Conservation (phyloP, 192 early-diverging fungal genomes). For the Rhizophagus sp. region DNA sequence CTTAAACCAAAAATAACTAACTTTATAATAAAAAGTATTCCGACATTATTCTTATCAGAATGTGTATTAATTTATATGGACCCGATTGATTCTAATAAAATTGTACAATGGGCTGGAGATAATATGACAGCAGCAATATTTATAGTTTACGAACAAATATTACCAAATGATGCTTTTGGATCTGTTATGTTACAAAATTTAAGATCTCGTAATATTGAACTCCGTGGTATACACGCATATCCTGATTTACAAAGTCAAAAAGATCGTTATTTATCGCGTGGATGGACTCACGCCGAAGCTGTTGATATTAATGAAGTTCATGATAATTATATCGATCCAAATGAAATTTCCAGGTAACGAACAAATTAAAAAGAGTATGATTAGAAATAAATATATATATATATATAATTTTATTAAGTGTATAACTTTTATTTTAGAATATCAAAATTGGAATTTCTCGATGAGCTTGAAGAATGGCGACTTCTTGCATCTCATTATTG, state of each 20-base stretch:
- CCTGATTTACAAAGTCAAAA: constrained; percentile 73
- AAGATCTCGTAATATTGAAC: constrained; percentile 70
- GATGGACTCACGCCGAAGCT: constrained; percentile 60
- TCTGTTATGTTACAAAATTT: constrained; percentile 90
- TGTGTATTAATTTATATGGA: constrained; percentile 91
- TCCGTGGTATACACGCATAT: constrained; percentile 73
- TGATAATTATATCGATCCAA: constrained; percentile 42
- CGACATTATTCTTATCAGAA: constrained; percentile 92
- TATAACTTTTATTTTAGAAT: constrained; percentile 48
- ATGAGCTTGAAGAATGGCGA: constrained; percentile 91
- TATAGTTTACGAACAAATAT: constrained; percentile 90
- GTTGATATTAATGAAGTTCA: constrained; percentile 64
- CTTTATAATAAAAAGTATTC: constrained; percentile 44
- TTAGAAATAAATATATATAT: background rate
- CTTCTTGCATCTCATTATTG: constrained; percentile 86
- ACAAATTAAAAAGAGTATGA: constrained; percentile 5
- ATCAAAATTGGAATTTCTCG: constrained; percentile 76
- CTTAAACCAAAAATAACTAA: too few species aligned
- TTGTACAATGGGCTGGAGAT: constrained; percentile 72
- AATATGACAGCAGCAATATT: constrained; percentile 57
- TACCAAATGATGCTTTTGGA: constrained; percentile 90
- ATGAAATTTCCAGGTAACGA: constrained; percentile 45
- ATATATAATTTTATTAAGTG: background rate
- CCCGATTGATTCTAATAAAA: constrained; percentile 59
- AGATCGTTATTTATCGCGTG: constrained; percentile 60